A percentile compares a stretch with the other conserved stretches of the same genome.
Evolutionary conservation across 169 alveolate genomes (phyloP).

Genomic region (Babesia ovis): DNA sequence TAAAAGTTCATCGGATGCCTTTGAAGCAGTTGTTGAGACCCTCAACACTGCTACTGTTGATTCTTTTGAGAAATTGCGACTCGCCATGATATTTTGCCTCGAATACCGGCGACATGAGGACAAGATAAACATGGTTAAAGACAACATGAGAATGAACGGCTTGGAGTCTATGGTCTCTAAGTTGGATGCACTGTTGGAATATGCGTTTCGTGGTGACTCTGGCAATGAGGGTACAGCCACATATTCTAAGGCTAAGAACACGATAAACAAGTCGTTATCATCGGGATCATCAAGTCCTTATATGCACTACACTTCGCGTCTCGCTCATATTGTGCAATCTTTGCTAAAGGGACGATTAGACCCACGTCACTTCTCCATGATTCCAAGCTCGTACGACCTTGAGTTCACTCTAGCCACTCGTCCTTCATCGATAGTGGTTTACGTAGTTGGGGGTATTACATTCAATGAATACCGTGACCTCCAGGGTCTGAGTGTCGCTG

Average conservation of each 20-base stretch:
- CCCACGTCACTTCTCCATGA: constrained; percentile 27
- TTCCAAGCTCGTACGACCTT: constrained; percentile 64
- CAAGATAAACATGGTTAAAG: constrained; percentile 50
- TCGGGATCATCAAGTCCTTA: constrained; percentile 46
- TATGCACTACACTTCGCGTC: constrained; percentile 53
- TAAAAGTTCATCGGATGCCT: constrained; percentile 29
- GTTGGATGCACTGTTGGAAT: constrained; percentile 31
- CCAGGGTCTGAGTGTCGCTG: constrained; percentile 45
- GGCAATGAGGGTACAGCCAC: not conserved
- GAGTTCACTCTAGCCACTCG: constrained; percentile 44
- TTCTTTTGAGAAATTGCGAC: constrained; percentile 42
- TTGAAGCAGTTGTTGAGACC: constrained; percentile 50
- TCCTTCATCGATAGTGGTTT: constrained; percentile 76
- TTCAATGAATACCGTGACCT: constrained; percentile 86
- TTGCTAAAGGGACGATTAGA: constrained; percentile 56
- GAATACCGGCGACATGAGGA: constrained; percentile 24
- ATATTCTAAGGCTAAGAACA: constrained; percentile 20
- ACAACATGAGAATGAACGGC: constrained; percentile 50
- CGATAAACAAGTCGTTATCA: constrained; percentile 21
- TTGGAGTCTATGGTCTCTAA: constrained; percentile 33
- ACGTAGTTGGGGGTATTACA: constrained; percentile 88
- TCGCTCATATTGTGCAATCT: constrained; percentile 16
- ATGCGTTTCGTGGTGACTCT: constrained; percentile 2
- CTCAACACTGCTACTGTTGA: constrained; percentile 21
- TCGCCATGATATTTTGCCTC: constrained; percentile 39